Evolutionary conservation across 352 stramenopile genomes (phyloP).

Genomic region (Globisporangium cederbergense): DNA sequence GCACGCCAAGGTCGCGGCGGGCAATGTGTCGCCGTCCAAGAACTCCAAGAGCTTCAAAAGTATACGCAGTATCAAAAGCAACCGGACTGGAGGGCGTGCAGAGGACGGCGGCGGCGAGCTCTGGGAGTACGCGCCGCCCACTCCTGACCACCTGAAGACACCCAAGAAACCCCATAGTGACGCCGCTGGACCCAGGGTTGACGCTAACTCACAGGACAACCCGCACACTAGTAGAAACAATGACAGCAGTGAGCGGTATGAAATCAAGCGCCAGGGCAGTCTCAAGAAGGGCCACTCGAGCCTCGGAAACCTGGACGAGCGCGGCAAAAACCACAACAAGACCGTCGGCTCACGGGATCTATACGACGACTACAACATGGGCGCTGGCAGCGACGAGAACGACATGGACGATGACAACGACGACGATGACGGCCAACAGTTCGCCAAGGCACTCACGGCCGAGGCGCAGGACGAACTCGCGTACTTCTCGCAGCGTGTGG

Average conservation of each 20-base stretch:
- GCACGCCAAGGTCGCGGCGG: conserved; percentile 10
- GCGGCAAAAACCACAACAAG: background rate
- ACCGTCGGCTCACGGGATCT: conserved; percentile 1
- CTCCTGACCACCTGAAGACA: conserved; percentile 1
- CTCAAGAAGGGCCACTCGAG: conserved; percentile 7
- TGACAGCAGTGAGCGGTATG: background rate
- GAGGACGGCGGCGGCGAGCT: background rate
- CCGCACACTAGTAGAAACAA: background rate
- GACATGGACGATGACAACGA: conserved; percentile 15
- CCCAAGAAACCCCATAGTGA: background rate
- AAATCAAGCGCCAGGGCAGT: conserved; percentile 5
- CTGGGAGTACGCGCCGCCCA: conserved; percentile 12
- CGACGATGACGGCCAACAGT: conserved; percentile 16
- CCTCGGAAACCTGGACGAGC: background rate
- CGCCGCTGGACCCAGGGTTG: too few relatives aligned
- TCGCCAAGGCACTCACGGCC: conserved; percentile 11
- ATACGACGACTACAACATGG: conserved; percentile 11
- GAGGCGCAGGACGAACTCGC: conserved; percentile 64
- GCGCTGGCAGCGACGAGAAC: background rate
- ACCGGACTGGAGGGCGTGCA: conserved; percentile 5
- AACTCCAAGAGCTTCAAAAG: conserved; percentile 13
- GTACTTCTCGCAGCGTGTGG: conserved; percentile 54
- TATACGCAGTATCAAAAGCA: conserved; percentile 5
- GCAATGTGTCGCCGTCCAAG: background rate
- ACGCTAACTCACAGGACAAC: background rate